These are phyloP conservation scores for Akanthomyces dipterigenus DNA, from an alignment of 2,329 filamentous ascomycete genomes.

Conservation along the genomic window DNA sequence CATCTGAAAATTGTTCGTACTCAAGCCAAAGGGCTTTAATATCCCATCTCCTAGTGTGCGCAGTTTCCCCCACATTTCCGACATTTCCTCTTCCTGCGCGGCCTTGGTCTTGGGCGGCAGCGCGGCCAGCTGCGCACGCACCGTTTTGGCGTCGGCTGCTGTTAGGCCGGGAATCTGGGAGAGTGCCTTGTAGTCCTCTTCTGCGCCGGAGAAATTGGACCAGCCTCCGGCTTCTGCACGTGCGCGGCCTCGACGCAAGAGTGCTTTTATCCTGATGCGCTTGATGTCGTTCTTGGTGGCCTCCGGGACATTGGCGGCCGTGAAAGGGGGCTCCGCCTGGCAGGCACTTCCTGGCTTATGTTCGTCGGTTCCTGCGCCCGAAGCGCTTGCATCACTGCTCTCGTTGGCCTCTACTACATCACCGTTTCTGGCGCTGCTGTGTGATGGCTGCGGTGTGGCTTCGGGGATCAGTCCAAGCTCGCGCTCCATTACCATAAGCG, in stretches of 20 bases:
- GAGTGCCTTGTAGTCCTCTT: constrained; percentile 71
- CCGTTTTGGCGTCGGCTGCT: constrained; percentile 58
- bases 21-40: constrained; percentile 86
- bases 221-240: constrained; percentile 67
- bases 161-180: constrained; percentile 49
- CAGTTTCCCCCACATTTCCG: constrained; percentile 95
- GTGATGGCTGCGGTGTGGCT: constrained; percentile 37
- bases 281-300: constrained; percentile 50
- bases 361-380: not conserved
- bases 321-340: constrained; percentile 27
- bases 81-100: constrained; percentile 81
- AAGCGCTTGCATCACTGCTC: constrained; percentile 22
- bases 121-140: constrained; percentile 56
- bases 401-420: constrained; percentile 26
- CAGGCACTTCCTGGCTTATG: not conserved
- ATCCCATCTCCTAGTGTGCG: constrained; percentile 90
- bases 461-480: constrained; percentile 20
- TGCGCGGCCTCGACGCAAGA: constrained; percentile 72
- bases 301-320: constrained; percentile 15
- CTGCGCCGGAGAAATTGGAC: constrained; percentile 70
- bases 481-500: constrained; percentile 39
- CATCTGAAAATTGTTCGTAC: constrained; percentile 92
- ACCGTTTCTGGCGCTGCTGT: not conserved
- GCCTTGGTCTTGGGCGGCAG: constrained; percentile 65
- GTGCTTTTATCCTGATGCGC: constrained; percentile 73